Base-by-base conservation (phyloP, 176 grass and related monocot species). In the Musa schizocarpa region DNA sequence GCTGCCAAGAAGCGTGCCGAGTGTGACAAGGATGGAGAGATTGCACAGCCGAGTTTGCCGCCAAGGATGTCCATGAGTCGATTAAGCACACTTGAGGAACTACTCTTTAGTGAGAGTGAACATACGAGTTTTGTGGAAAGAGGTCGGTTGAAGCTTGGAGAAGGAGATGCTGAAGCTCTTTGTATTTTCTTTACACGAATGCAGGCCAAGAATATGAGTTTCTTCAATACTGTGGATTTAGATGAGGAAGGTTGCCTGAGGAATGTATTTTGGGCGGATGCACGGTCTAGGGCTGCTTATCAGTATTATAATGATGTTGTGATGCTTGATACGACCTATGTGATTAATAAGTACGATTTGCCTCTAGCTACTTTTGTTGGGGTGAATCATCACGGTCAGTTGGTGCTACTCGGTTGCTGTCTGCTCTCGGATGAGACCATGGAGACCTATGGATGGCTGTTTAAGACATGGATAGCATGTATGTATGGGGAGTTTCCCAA, bases 381-480 rank as follows among this genome's bases (percentile, higher is more conserved):
- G 50, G 82, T 89, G 77, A 98, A 98, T 62, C 86, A 99, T 87
- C 95, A 99, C 78, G 90, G 90, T 19, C 95, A 99, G 75, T 81
- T 78, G 61, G 84, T 99, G 59, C 75, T 99, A 21, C 57, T 98
- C 51, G 90, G 95, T 43, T 98, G 95, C 53, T 78, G 84, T 70
- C 70, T 98, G 63, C 80, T 98, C 71, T 87, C 90, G 62, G 90
- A 93, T 81, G 90, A 91, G 77, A 94, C 84, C 71, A 79, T 86
- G 19, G 95, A 98, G 87, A 87, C 90, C 3, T 94, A 94, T 82
- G 75, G 86, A 56, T 98, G 90, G 95, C 69, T 93, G 55, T 71
- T 98, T 79, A 98, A 98, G 77, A 80, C 86, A 68, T 98, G 88
- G 88, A 87, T 98, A 80, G 95, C 95, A 52, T 98, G 95, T 78